Base-by-base conservation (phyloP, 371 early-diverging fungal genomes). In the Mucor piriformis region DNA sequence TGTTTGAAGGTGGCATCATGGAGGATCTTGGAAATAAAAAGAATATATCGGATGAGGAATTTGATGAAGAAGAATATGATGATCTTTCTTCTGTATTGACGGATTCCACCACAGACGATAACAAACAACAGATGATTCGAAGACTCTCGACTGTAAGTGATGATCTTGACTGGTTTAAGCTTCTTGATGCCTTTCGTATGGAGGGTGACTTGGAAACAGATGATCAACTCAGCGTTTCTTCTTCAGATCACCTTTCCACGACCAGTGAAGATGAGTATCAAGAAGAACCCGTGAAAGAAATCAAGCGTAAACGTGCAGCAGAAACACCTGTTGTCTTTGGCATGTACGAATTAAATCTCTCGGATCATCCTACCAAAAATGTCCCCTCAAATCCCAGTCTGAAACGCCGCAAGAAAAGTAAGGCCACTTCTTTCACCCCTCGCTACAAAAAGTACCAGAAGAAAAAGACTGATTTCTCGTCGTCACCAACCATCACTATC, bases 1-100 rank as follows among this genome's bases (percentile, higher is more conserved):
- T 70, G 33, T 70, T 70, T 64, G 71, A 70, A 47, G 69, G 69
- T 23, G 58, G 64, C 16, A 63, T 63, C 23, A 54, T 64, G 6
- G 62, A 57, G 38, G 58, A 44, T 27, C 43, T 43, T 43, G 43
- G 20, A 15, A 46, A 46, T 24, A 46, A 46, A 6, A 38, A 54
- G 3, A 27, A 50, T 4, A 38, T 6, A 7, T 12, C 42, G 23
- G 24, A 46, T 40, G 37, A 52, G 25, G 12, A 48, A 12, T 46
- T 46, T 46, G 23, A 24, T 5, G 25, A 56, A 21, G 47, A 47
- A n/a, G 43, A 59, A 3, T 27, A 42, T 5, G 48, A 48, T 25
- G 56, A 61, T 43, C 27, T 27, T 11, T 47, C 18, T 10, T 58
- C 58, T 25, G 27, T 40, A 15, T n/a, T 43, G 11, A 32, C 42